Percentiles rank a stretch among this genome's conserved stretches.
Evolutionary conservation across 306 rosid genomes (phyloP).

Genomic region (Prunus kanzakura): DNA sequence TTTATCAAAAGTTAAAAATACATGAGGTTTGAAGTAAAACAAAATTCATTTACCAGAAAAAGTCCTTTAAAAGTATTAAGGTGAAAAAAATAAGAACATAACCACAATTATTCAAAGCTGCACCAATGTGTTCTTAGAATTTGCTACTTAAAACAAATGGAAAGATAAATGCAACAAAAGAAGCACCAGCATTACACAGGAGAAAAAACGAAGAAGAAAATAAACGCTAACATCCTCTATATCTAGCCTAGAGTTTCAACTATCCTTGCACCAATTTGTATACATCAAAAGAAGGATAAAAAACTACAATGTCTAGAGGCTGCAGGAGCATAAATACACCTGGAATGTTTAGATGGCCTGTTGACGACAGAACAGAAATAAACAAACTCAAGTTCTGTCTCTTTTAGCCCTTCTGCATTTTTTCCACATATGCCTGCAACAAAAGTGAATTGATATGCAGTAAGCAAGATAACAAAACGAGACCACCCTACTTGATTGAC

Average conservation of each 20-base stretch:
- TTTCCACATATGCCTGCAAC: slow-evolving; percentile 79
- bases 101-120: not conserved
- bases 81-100: not conserved
- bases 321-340: slow-evolving; percentile 24
- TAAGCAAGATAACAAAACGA: not conserved
- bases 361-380: slow-evolving; percentile 17
- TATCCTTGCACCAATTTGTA: too few species aligned
- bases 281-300: too few species aligned
- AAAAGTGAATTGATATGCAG: slow-evolving; percentile 7
- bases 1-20: too few species aligned
- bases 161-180: too few species aligned
- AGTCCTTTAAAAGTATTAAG: not conserved
- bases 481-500: not conserved
- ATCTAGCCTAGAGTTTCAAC: too few species aligned
- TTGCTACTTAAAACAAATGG: too few species aligned
- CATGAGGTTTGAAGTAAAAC: too few species aligned
- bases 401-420: slow-evolving; percentile 59
- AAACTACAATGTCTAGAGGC: slow-evolving; percentile 5
- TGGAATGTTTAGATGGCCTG: slow-evolving; percentile 7
- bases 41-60: not conserved
- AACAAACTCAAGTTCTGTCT: slow-evolving; percentile 17
- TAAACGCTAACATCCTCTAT: too few species aligned
- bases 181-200: too few species aligned
- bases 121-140: not conserved
- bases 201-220: too few species aligned